phyloP scores from a whole-genome alignment of 768 basidiomycete species.

The Coprinopsis cinerea region DNA sequence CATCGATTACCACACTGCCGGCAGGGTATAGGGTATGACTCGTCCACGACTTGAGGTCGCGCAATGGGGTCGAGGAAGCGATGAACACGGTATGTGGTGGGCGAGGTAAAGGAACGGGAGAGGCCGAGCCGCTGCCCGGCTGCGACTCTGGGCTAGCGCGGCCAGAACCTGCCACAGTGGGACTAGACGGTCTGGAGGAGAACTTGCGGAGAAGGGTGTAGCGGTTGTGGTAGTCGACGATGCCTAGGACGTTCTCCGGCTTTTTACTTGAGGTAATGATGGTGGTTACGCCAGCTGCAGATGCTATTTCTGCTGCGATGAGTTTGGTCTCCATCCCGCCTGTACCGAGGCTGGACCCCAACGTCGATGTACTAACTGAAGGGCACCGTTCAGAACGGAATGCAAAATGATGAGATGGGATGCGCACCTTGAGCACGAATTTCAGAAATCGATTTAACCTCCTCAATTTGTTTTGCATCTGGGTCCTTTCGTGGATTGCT shows the following conservation, averaged over 20 bases:
- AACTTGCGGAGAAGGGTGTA: slow-evolving; percentile 22
- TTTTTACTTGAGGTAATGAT: slow-evolving; percentile 82
- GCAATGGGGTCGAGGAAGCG: slow-evolving; percentile 62
- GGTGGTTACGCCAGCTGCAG: slow-evolving; percentile 89
- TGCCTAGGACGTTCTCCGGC: slow-evolving; percentile 67
- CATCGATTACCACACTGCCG: slow-evolving; percentile 83
- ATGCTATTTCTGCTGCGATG: slow-evolving; percentile 96
- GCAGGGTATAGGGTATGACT: slow-evolving; percentile 90
- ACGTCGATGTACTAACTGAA: slow-evolving; percentile 84
- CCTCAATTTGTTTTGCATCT: slow-evolving; percentile 68
- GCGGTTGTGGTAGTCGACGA: slow-evolving; percentile 69
- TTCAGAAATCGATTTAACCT: slow-evolving; percentile 75
- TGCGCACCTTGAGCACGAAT: slow-evolving; percentile 73
- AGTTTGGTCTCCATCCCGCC: slow-evolving; percentile 99
- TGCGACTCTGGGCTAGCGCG: slow-evolving; percentile 1
- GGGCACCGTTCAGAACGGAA: background rate
- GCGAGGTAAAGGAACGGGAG: slow-evolving; percentile 26
- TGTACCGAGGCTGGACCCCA: slow-evolving; percentile 91
- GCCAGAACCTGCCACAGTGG: background rate
- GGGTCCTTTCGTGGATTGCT: slow-evolving; percentile 93
- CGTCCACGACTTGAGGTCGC: slow-evolving; percentile 94
- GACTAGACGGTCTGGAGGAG: background rate
- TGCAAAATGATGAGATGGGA: background rate
- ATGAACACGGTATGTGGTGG: slow-evolving; percentile 90
- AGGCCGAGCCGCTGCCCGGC: slow-evolving; percentile 16